These are phyloP conservation scores for Paspalum vaginatum DNA, from an alignment of 176 grass and related monocot species.

Conservation along the genomic window DNA sequence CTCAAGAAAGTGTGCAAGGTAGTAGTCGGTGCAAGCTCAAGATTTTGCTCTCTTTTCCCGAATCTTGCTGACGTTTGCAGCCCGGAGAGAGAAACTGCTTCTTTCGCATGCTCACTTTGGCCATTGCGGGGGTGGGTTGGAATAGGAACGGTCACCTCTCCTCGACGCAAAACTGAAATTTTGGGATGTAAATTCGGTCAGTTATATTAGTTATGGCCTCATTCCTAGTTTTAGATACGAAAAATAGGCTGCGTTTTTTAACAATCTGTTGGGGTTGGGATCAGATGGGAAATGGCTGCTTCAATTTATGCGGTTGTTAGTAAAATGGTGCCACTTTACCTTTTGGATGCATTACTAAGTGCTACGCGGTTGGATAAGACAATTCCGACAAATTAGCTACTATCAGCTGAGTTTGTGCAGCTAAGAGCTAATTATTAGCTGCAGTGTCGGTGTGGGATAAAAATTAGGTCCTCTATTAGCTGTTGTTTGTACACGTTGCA, in stretches of 20 bases:
- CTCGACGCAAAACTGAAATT: neutral
- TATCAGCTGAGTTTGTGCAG: too few species aligned
- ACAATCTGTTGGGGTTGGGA: neutral
- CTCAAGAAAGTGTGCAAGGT: slow-evolving; percentile 97
- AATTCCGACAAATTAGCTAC: too few species aligned
- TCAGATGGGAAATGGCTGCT: neutral
- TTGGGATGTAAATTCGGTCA: neutral
- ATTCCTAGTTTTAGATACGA: neutral
- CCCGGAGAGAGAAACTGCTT: neutral
- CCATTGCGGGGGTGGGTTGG: neutral
- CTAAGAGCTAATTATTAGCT: too few species aligned
- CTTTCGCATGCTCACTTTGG: neutral
- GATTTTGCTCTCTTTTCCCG: neutral
- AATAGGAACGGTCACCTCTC: neutral
- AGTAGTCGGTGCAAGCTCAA: neutral
- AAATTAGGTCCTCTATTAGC: too few species aligned
- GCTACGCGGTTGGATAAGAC: too few species aligned
- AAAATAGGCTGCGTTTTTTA: neutral
- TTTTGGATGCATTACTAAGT: too few species aligned
- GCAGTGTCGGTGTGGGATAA: too few species aligned
- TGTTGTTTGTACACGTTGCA: too few species aligned
- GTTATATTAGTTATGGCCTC: neutral
- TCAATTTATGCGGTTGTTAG: neutral
- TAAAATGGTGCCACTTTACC: neutral
- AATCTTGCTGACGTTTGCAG: neutral